A percentile compares a stretch with the other conserved stretches of the same genome.
phyloP scores from a whole-genome alignment of 1,284 basidiomycete species.

The Apiotrichum siamense region DNA sequence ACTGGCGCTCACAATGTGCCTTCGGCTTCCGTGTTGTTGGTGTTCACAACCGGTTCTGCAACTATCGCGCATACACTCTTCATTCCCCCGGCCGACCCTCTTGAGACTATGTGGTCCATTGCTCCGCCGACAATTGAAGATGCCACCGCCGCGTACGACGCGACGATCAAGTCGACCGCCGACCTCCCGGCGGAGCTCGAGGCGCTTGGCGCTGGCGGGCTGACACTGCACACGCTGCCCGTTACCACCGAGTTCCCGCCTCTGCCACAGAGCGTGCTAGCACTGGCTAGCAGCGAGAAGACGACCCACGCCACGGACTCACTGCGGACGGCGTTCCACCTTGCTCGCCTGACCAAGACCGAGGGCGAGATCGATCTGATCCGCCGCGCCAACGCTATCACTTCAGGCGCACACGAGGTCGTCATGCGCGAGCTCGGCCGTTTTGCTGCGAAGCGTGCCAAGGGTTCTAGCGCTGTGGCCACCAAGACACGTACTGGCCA shows the following conservation, averaged over 20 bases:
- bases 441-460: constrained; percentile 54
- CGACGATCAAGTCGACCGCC: constrained; percentile 55
- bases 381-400: constrained; percentile 70
- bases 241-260: constrained; percentile 56
- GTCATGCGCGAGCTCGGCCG: constrained; percentile 83
- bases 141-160: constrained; percentile 56
- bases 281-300: constrained; percentile 1
- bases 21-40: constrained; percentile 60
- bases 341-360: constrained; percentile 70
- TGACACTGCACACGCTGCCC: constrained; percentile 47
- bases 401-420: constrained; percentile 76
- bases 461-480: constrained; percentile 31
- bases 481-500: constrained; percentile 51
- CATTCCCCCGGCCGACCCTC: constrained; percentile 64
- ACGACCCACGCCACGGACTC: constrained; percentile 49
- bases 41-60: constrained; percentile 50
- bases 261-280: constrained; percentile 59
- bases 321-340: constrained; percentile 68
- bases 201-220: constrained; percentile 8
- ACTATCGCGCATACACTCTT: constrained; percentile 56
- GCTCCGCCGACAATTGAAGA: constrained; percentile 66
- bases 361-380: constrained; percentile 66
- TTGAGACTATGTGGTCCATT: constrained; percentile 76
- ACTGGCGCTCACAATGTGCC: constrained; percentile 66
- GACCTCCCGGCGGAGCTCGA: constrained; percentile 44